These are phyloP conservation scores for Thermochaetoides thermophila DNA, from an alignment of 495 filamentous ascomycete genomes.

Conservation along the genomic window DNA sequence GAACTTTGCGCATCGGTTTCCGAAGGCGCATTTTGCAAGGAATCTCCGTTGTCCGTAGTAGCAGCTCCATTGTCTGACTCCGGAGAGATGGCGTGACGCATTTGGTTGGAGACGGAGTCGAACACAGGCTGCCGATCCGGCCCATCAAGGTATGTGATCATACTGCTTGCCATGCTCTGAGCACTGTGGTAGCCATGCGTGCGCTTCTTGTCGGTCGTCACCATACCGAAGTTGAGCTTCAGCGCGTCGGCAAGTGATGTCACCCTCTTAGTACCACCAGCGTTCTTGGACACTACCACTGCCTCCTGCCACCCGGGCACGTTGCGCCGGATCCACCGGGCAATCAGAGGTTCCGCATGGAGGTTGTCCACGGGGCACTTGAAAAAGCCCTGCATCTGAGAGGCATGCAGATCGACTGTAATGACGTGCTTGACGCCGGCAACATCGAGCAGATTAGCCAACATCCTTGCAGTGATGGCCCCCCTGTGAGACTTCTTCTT, in stretches of 20 bases:
- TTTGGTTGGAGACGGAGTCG: conserved; percentile 15
- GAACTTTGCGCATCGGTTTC: conserved; percentile 18
- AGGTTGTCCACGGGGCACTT: conserved; percentile 95
- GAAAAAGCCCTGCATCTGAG: conserved; percentile 99
- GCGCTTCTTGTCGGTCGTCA: conserved; percentile 81
- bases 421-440: conserved; percentile 95
- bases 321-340: conserved; percentile 85
- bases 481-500: conserved; percentile 98
- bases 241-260: conserved; percentile 93
- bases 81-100: conserved; percentile 16
- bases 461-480: conserved; percentile 90
- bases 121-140: conserved; percentile 22
- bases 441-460: conserved; percentile 84
- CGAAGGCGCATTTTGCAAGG: conserved; percentile 11
- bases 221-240: conserved; percentile 93
- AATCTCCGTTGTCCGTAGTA: conserved; percentile 7
- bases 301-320: conserved; percentile 77
- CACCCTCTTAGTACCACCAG: conserved; percentile 89
- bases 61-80: conserved; percentile 14
- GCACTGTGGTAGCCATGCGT: conserved; percentile 33
- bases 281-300: conserved; percentile 95
- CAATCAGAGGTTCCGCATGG: conserved; percentile 89
- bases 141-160: conserved; percentile 38
- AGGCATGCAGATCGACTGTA: conserved; percentile 90
- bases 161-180: conserved; percentile 50